phyloP scores from a whole-genome alignment of 768 basidiomycete genomes.

The Lentinula raphanica region DNA sequence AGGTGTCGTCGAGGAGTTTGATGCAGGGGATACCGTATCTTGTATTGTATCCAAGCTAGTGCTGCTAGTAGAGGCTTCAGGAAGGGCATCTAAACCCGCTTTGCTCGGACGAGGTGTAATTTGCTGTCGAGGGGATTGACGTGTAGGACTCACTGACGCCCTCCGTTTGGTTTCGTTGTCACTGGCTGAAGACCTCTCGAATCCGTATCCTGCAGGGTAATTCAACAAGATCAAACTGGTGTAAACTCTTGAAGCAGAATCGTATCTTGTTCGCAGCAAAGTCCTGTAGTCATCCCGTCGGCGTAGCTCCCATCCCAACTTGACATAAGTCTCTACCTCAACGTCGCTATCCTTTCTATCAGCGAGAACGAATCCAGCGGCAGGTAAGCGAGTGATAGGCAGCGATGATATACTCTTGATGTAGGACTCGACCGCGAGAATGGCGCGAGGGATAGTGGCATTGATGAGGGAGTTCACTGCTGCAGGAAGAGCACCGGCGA shows the following conservation, averaged over 20 bases:
- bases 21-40: slow-evolving; percentile 17
- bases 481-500: slow-evolving; percentile 77
- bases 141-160: slow-evolving; percentile 7
- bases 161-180: slow-evolving; percentile 13
- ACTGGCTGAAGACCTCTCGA: slow-evolving; percentile 12
- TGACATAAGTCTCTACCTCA: slow-evolving; percentile 18
- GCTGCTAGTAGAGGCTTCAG: slow-evolving; percentile 2
- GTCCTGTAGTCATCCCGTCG: slow-evolving; percentile 54
- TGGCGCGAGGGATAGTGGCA: slow-evolving; percentile 62
- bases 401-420: slow-evolving; percentile 61
- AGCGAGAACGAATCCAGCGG: slow-evolving; percentile 53
- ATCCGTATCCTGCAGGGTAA: slow-evolving; percentile 16
- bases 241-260: slow-evolving; percentile 46
- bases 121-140: slow-evolving; percentile 20
- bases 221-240: slow-evolving; percentile 45
- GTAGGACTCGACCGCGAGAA: slow-evolving; percentile 69
- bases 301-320: slow-evolving; percentile 55
- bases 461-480: slow-evolving; percentile 86
- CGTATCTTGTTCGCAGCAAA: slow-evolving; percentile 52
- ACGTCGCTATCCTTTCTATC: slow-evolving; percentile 48
- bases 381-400: slow-evolving; percentile 66
- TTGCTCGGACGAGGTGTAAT: slow-evolving; percentile 37
- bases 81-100: slow-evolving; percentile 21
- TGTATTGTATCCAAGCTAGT: slow-evolving; percentile 10
- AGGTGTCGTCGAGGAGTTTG: not conserved